Conservation (phyloP, 129 eudicot genomes). For the Flaveria brownii region DNA sequence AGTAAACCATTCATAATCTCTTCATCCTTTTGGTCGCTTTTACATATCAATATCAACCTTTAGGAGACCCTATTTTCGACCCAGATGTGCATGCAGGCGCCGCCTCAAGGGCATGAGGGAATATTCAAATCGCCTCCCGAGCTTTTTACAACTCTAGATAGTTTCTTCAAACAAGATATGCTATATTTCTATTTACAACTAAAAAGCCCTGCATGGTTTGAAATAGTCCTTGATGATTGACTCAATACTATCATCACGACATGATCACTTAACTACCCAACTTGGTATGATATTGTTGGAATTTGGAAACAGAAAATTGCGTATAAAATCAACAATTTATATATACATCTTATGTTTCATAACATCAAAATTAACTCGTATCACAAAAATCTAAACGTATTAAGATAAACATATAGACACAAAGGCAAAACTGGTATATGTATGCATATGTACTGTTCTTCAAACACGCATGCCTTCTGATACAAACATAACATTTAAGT, state of each 20-base stretch:
- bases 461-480: neutral
- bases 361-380: neutral
- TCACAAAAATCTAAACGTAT: neutral
- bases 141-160: too few species aligned
- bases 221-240: neutral
- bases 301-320: neutral
- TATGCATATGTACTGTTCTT: neutral
- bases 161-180: neutral
- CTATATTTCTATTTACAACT: neutral
- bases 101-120: too few species aligned
- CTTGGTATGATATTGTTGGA: neutral
- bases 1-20: too few species aligned
- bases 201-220: neutral
- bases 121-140: too few species aligned
- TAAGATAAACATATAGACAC: neutral
- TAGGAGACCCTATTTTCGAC: too few species aligned
- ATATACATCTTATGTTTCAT: neutral
- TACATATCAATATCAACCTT: too few species aligned
- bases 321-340: neutral
- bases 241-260: slow-evolving; percentile 16
- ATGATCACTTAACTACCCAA: neutral
- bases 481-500: neutral
- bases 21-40: too few species aligned
- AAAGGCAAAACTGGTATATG: neutral
- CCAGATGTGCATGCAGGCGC: too few species aligned